Evolutionary conservation across 768 basidiomycete genomes (phyloP), one percentile per base, ranked within the genome.

Genomic region (Lentinula edodes): DNA sequence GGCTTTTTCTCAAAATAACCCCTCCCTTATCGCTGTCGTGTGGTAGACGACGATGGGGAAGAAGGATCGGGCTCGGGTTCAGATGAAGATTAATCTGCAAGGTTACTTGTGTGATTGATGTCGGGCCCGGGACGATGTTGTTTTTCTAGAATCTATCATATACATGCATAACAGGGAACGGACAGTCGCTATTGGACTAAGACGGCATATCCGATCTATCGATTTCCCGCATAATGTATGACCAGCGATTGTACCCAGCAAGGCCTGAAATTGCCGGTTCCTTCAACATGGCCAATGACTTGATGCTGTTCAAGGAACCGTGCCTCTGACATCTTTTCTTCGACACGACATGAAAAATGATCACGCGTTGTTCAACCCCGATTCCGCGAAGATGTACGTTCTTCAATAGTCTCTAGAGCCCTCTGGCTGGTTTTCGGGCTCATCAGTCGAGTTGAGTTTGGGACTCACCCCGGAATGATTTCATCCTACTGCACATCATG

Each of bases 11-110:
- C 20, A 18, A n/a, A 18, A 28, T n/a, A 35, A 15, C 23, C 50
- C 63, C 20, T 64, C 20, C 36, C 9, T 10, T 20, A 32, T 63
- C 32, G 23, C 10, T 10, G 4, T 38, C 23, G 62, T 62, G 67
- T 39, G 66, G 46, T 52, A 68, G 71, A 72, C 63, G 74, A 69
- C 48, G 70, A 73, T 35, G 72, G 66, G 38, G 71, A 68, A 10
- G 68, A 55, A 23, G 70, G 71, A 36, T 70, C 75, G 10, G 77
- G 70, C 34, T 75, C 74, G 32, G 75, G 41, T 3, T 56, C 75
- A 35, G 71, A 74, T 16, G 71, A 72, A 41, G 72, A 69, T 61
- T 65, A 52, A 43, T 18, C 6, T 52, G 9, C 18, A 5, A 23
- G 13, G 5, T 28, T 5, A 46, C 32, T 34, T 18, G 16, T 13